Evolutionary conservation across 768 basidiomycete species (phyloP).

Genomic region (Suillus ampliporus): DNA sequence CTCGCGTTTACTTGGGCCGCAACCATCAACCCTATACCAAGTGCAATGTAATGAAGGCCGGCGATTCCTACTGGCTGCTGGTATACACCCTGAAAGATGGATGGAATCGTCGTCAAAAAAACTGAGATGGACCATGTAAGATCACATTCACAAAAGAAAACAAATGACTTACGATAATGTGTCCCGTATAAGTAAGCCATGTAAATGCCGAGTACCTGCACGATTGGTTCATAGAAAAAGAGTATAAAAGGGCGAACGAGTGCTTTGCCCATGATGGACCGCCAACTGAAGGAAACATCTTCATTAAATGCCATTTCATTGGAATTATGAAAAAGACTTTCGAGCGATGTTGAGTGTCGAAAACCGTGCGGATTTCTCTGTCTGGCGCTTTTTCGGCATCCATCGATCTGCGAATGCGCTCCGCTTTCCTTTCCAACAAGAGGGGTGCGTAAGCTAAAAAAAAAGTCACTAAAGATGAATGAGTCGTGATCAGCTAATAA

Average conservation of each 20-base stretch:
- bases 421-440: conserved; percentile 57
- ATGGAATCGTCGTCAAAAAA: conserved; percentile 67
- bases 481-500: conserved; percentile 6
- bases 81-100: conserved; percentile 61
- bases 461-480: conserved; percentile 21
- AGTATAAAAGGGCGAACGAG: conserved; percentile 71
- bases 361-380: conserved; percentile 52
- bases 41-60: conserved; percentile 63
- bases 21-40: conserved; percentile 63
- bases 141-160: background rate
- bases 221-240: conserved; percentile 64
- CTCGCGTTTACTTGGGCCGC: conserved; percentile 61
- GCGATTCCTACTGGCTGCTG: conserved; percentile 18
- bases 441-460: conserved; percentile 33
- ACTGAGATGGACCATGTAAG: conserved; percentile 44
- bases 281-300: conserved; percentile 47
- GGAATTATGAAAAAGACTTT: conserved; percentile 32
- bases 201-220: conserved; percentile 67
- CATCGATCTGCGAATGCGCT: conserved; percentile 47
- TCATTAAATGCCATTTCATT: background rate
- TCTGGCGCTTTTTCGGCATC: conserved; percentile 51
- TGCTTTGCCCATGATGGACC: conserved; percentile 53
- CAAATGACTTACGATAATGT: conserved; percentile 52
- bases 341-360: conserved; percentile 49
- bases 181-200: conserved; percentile 73